A percentile compares a stretch with the other conserved stretches of the same genome.
Conservation (phyloP, 371 early-diverging fungal species). For the Aphelidium insulamus region DNA sequence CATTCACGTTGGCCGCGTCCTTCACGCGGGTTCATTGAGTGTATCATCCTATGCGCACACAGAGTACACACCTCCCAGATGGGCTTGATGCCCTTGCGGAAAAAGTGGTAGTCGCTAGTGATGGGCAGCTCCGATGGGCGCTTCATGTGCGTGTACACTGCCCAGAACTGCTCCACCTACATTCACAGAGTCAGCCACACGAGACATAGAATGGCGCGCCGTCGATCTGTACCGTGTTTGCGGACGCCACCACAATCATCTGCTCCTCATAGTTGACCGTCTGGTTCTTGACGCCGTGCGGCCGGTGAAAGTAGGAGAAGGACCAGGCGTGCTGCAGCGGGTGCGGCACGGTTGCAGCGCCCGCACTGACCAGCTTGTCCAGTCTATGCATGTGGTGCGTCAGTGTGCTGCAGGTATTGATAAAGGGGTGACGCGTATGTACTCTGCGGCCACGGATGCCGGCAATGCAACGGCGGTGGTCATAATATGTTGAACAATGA, state of each 20-base stretch:
- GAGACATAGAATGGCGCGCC: not conserved
- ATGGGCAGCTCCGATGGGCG: slow-evolving; percentile 68
- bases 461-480: too few relatives aligned
- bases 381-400: too few relatives aligned
- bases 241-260: slow-evolving; percentile 63
- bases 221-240: slow-evolving; percentile 35
- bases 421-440: too few relatives aligned
- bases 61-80: slow-evolving; percentile 69
- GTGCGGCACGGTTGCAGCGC: too few relatives aligned
- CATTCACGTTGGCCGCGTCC: slow-evolving; percentile 67
- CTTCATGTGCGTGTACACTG: slow-evolving; percentile 57
- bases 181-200: not conserved
- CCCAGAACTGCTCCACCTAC: slow-evolving; percentile 85
- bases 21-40: slow-evolving; percentile 5
- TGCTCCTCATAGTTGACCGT: slow-evolving; percentile 61
- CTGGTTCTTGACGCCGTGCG: slow-evolving; percentile 64
- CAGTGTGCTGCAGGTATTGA: too few relatives aligned
- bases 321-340: slow-evolving; percentile 44
- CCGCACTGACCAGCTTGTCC: too few relatives aligned
- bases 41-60: slow-evolving; percentile 2
- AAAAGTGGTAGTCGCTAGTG: slow-evolving; percentile 84
- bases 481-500: too few relatives aligned
- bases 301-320: slow-evolving; percentile 77
- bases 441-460: too few relatives aligned
- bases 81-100: slow-evolving; percentile 84